Conservation (phyloP, 768 basidiomycete genomes). For the Rubroboletus satanas region DNA sequence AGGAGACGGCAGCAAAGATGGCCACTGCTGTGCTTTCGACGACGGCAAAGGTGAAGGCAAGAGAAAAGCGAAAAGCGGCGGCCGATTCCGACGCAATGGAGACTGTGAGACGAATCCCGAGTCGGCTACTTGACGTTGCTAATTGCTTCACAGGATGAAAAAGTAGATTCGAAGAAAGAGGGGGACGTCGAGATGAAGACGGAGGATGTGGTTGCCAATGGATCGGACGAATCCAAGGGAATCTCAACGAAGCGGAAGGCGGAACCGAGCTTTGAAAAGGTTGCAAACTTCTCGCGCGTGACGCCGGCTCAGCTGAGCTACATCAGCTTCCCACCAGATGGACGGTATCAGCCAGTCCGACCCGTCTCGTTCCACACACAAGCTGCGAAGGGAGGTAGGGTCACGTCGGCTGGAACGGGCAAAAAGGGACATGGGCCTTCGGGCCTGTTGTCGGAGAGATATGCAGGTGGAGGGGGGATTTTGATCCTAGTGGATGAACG, state of each 20-base stretch:
- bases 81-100: conserved; percentile 82
- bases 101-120: conserved; percentile 46
- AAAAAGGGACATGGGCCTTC: conserved; percentile 31
- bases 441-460: conserved; percentile 50
- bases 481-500: conserved; percentile 73
- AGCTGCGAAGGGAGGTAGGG: conserved; percentile 35
- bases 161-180: conserved; percentile 50
- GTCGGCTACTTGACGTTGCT: conserved; percentile 4
- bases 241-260: conserved; percentile 53
- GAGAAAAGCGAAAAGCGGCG: conserved; percentile 89
- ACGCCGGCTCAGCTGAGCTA: conserved; percentile 84
- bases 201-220: conserved; percentile 53
- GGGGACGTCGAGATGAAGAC: conserved; percentile 79
- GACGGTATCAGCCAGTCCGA: conserved; percentile 87
- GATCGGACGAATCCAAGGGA: conserved; percentile 53
- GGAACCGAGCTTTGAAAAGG: conserved; percentile 72
- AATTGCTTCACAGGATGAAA: conserved; percentile 46
- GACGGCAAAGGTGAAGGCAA: conserved; percentile 93
- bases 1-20: conserved; percentile 88
- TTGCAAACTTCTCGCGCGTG: conserved; percentile 88
- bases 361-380: conserved; percentile 53
- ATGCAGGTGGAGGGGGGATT: conserved; percentile 83
- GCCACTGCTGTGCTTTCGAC: conserved; percentile 95
- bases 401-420: conserved; percentile 18
- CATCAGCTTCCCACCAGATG: conserved; percentile 74